phyloP scores from a whole-genome alignment of 2,329 filamentous ascomycete genomes.

The Eutypella sp. region DNA sequence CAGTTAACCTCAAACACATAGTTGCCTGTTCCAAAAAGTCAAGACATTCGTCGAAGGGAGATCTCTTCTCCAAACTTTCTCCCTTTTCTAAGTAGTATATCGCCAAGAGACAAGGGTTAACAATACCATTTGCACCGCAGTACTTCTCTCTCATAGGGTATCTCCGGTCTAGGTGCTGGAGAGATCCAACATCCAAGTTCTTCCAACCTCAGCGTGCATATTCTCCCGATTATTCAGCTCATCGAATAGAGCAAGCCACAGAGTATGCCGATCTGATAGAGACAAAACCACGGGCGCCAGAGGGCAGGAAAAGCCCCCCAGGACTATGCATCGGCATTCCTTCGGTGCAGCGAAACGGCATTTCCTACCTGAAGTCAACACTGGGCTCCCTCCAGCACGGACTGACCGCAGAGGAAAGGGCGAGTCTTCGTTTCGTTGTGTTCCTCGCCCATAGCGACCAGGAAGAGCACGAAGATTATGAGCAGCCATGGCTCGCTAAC shows the following conservation, averaged over 20 bases:
- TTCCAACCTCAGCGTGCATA: conserved; percentile 16
- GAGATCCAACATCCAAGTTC: conserved; percentile 18
- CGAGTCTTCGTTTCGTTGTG: conserved; percentile 13
- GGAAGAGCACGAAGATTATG: conserved; percentile 12
- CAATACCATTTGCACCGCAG: conserved; percentile 4
- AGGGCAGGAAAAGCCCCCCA: conserved; percentile 1
- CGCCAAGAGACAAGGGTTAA: background rate
- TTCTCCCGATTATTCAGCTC: conserved; percentile 12
- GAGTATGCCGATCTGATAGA: conserved; percentile 7
- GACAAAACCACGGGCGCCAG: background rate
- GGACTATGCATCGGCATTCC: conserved; percentile 18
- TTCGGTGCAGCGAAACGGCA: conserved; percentile 15
- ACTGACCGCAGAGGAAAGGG: conserved; percentile 9
- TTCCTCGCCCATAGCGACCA: conserved; percentile 20
- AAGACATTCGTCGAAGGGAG: background rate
- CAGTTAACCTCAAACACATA: background rate
- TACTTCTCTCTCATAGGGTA: conserved; percentile 12
- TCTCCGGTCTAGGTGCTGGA: conserved; percentile 15
- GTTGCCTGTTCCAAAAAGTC: background rate
- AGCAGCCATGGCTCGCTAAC: conserved; percentile 13
- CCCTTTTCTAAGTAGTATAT: background rate
- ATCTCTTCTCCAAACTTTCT: background rate
- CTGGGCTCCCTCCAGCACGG: conserved; percentile 18
- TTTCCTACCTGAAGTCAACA: conserved; percentile 17
- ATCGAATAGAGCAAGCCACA: conserved; percentile 14